A percentile compares a stretch with the other conserved stretches of the same genome.
Conservation (phyloP, 192 early-diverging fungal species). For the Kickxella alabastrina region DNA sequence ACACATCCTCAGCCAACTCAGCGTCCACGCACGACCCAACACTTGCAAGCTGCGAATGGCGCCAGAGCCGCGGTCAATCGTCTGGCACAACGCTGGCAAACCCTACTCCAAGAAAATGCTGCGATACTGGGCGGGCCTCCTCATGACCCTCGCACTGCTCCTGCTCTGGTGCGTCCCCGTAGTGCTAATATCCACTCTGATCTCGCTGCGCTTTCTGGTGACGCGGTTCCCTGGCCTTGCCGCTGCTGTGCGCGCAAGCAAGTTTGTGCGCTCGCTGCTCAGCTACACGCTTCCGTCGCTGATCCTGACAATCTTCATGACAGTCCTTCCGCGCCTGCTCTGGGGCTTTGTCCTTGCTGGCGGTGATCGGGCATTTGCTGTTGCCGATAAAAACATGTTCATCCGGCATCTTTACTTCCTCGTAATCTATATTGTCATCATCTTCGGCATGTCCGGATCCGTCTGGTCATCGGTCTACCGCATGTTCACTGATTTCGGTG, state of each 20-base stretch:
- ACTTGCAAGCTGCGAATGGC: conserved; percentile 58
- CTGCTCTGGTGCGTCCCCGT: conserved; percentile 75
- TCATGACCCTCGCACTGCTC: conserved; percentile 59
- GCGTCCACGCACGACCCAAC: conserved; percentile 60
- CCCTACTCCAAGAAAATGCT: conserved; percentile 55
- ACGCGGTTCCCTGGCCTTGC: conserved; percentile 59
- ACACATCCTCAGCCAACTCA: conserved; percentile 61
- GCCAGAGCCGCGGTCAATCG: conserved; percentile 69
- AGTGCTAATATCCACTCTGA: conserved; percentile 61
- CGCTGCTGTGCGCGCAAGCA: conserved; percentile 54
- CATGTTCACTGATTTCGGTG: conserved; percentile 61
- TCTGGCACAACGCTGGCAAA: conserved; percentile 64
- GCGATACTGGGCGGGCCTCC: conserved; percentile 55
- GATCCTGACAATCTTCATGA: conserved; percentile 67
- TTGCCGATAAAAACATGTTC: conserved; percentile 49
- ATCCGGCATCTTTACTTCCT: conserved; percentile 68
- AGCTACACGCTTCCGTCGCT: conserved; percentile 69
- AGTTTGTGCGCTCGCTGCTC: conserved; percentile 59
- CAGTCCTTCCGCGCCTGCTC: conserved; percentile 63
- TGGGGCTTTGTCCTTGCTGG: conserved; percentile 44
- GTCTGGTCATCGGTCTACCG: conserved; percentile 60
- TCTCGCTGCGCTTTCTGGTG: conserved; percentile 60
- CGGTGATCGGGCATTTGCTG: conserved; percentile 39
- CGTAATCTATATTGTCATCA: conserved; percentile 69
- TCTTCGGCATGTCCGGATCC: conserved; percentile 67